Percentiles rank a stretch among this genome's conserved stretches.
These are phyloP conservation scores for Kluyveromyces starmeri DNA, from an alignment of 805 yeast genomes.

Conservation along the genomic window DNA sequence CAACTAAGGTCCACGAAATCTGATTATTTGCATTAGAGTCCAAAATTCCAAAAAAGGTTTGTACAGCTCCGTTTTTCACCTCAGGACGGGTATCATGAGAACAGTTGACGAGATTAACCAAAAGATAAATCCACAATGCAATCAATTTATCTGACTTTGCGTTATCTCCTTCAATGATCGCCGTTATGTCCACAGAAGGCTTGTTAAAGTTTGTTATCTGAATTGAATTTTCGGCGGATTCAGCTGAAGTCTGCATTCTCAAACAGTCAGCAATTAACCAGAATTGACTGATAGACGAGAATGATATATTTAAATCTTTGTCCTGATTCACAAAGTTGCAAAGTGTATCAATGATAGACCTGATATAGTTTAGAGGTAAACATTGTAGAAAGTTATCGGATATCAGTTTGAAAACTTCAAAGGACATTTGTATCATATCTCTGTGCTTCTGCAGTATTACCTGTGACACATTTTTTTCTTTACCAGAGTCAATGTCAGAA, in stretches of 20 bases:
- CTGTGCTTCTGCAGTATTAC: constrained; percentile 40
- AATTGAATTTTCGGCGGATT: not conserved
- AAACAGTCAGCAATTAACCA: constrained; percentile 85
- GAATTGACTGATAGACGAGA: constrained; percentile 83
- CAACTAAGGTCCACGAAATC: constrained; percentile 63
- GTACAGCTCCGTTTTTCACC: constrained; percentile 83
- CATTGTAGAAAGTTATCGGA: constrained; percentile 76
- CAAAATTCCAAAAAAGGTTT: constrained; percentile 75
- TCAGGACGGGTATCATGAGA: constrained; percentile 62
- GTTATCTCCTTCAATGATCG: not conserved
- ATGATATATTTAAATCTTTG: constrained; percentile 75
- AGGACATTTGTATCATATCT: constrained; percentile 52
- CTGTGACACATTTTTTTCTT: constrained; percentile 23
- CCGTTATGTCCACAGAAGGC: too few species aligned
- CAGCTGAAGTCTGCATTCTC: constrained; percentile 21
- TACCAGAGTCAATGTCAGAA: constrained; percentile 17
- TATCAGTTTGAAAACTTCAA: constrained; percentile 73
- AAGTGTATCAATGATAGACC: constrained; percentile 60
- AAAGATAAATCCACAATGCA: constrained; percentile 55
- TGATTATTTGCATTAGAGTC: constrained; percentile 57
- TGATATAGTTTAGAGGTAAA: constrained; percentile 58
- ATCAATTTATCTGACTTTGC: constrained; percentile 10
- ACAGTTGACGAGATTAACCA: constrained; percentile 52
- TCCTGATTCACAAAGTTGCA: constrained; percentile 63
- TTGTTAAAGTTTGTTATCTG: not conserved